Percentiles rank a stretch among this genome's conserved stretches.
These are phyloP conservation scores for Carex scoparia DNA, from an alignment of 176 grass and related monocot genomes.

Conservation along the genomic window DNA sequence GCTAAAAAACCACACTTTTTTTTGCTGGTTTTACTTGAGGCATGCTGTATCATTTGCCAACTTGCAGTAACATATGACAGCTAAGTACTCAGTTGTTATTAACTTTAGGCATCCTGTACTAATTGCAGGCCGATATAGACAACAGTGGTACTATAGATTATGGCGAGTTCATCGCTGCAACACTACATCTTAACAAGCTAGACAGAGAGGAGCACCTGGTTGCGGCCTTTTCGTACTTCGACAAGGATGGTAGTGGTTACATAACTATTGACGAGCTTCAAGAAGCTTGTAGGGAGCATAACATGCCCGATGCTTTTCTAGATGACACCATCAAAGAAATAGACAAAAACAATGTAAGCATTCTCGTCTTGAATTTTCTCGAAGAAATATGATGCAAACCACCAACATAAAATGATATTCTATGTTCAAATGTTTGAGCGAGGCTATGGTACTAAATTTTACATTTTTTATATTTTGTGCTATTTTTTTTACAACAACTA, in stretches of 20 bases:
- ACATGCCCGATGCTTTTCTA: constrained; percentile 96
- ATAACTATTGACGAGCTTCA: constrained; percentile 98
- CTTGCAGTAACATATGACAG: background rate
- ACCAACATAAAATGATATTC: background rate
- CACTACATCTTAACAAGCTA: constrained; percentile 95
- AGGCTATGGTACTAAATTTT: no score
- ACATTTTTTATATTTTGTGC: no score
- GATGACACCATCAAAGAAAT: constrained; percentile 95
- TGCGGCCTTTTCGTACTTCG: constrained; percentile 93
- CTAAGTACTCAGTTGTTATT: no score
- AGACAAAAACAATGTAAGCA: constrained; percentile 98
- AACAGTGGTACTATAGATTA: constrained; percentile 98
- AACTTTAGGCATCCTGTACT: background rate
- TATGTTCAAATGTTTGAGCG: background rate
- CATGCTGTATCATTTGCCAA: background rate
- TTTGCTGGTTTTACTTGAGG: background rate
- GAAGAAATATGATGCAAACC: background rate
- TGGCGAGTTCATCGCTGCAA: constrained; percentile 98
- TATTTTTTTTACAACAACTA: no score
- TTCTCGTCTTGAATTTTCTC: background rate
- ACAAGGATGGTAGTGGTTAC: constrained; percentile 97
- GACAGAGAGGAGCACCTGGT: constrained; percentile 94
- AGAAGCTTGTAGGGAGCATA: constrained; percentile 90
- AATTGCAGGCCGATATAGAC: constrained; percentile 84
- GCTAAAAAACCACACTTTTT: background rate